Base-by-base conservation (phyloP, 768 basidiomycete genomes). In the Zangia roseola region DNA sequence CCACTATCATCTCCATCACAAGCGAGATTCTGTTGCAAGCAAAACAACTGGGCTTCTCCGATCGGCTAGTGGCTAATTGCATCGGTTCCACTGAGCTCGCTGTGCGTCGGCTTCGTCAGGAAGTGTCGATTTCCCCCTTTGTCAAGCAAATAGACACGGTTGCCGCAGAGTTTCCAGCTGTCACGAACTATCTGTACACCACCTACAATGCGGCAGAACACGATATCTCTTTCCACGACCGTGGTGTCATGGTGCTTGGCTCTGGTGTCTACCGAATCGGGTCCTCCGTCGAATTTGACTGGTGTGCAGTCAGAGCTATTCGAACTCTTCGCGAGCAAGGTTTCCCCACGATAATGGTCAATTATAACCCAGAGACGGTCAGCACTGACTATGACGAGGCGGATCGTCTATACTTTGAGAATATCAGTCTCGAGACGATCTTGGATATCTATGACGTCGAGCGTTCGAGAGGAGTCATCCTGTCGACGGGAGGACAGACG, bases 111-210 rank as follows among this genome's bases (percentile, higher is more conserved):
- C 76, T 94, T 43, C 88, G 95, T 47, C 86, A 91, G 64, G 95
- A 98, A 69, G 69, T 71, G 40, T 81, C 79, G 28, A 87, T 98
- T 59, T 76, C 77, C 12, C 94, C 94, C 0, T 95, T 92, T 67
- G 89, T 97, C 71, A 98, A 98, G 76, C 95, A 98, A 66, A 99
- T 97, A 67, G 97, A 99, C 61, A 98, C 97, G 0, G 94, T 98
- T 47, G 97, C 97, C 10, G 95, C 97, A 24, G 94, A 98, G 64
- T 99, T 97, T 81, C 95, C 97, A 2, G 94, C 94, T 1, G 92
- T 87, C 76, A 98, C 97, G 47, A 99, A 99, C 74, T 98, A 98
- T 69, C 84, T 99, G 38, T 98, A 99, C 73, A 97, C 88, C 36
- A 97, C 94, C 0, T 98, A 98, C 75, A 97, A 95, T 61, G 95